Conservation (phyloP, 208 protist species). For the Spongospora subterranea region DNA sequence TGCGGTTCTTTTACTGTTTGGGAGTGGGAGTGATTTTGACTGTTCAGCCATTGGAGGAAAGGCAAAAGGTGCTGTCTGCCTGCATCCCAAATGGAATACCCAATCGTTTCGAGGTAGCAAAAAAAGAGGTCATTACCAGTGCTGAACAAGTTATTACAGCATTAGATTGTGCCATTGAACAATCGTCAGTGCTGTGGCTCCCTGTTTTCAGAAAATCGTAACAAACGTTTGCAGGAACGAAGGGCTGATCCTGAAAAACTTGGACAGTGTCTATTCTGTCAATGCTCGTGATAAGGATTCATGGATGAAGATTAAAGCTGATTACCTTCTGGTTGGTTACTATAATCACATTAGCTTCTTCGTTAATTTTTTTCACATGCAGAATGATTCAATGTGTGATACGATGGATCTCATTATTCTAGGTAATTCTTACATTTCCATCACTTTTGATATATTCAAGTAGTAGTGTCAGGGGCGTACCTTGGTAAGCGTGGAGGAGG, state of each 20-base stretch:
- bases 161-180: slow-evolving; percentile 2
- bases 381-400: slow-evolving; percentile 36
- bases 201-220: background rate
- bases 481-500: background rate
- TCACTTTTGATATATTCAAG: background rate
- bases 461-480: background rate
- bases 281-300: background rate
- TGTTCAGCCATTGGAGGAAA: background rate
- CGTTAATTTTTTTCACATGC: background rate
- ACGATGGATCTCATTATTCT: slow-evolving; percentile 24
- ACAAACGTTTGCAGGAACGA: background rate
- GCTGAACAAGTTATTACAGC: background rate
- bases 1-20: background rate
- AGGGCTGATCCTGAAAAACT: slow-evolving; percentile 17
- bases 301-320: slow-evolving; percentile 51
- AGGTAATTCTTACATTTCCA: too few relatives aligned
- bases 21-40: too few relatives aligned
- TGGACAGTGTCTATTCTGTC: background rate
- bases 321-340: slow-evolving; percentile 27
- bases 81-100: background rate
- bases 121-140: background rate
- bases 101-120: slow-evolving; percentile 12
- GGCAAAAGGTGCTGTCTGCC: background rate
- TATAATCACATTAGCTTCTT: background rate
- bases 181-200: background rate